Conservation (phyloP, 495 filamentous ascomycete species). For the Lineolata rhizophorae region DNA sequence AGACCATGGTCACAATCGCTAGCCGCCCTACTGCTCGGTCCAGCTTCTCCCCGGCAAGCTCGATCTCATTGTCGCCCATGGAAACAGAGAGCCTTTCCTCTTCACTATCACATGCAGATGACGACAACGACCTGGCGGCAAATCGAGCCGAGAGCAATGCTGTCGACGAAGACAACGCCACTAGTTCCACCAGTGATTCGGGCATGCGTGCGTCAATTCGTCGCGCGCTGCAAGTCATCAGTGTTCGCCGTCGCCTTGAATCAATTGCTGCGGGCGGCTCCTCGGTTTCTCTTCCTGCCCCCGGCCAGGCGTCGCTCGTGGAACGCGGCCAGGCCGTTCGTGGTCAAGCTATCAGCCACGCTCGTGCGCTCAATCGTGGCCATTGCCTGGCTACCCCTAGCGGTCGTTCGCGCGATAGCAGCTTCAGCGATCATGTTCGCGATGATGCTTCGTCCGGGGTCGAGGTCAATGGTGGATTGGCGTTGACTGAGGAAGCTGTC, state of each 20-base stretch:
- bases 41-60: not conserved
- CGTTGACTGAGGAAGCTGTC: conserved; percentile 35
- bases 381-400: not conserved
- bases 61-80: no score
- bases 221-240: no score
- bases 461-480: conserved; percentile 28
- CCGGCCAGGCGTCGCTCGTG: not conserved
- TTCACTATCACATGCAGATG: no score
- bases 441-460: conserved; percentile 12
- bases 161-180: not conserved
- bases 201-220: not conserved
- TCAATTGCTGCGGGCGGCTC: not conserved
- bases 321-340: not conserved
- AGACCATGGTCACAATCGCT: conserved; percentile 11
- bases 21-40: no score
- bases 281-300: not conserved
- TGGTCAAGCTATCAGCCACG: not conserved
- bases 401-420: conserved; percentile 7
- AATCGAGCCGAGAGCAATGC: not conserved
- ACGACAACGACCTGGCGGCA: not conserved
- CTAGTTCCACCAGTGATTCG: no score
- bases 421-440: conserved; percentile 6
- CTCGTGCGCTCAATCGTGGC: no score
- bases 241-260: no score
- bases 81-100: no score